Evolutionary conservation across 495 filamentous ascomycete species (phyloP).

Genomic region (Parathielavia hyrcaniae): DNA sequence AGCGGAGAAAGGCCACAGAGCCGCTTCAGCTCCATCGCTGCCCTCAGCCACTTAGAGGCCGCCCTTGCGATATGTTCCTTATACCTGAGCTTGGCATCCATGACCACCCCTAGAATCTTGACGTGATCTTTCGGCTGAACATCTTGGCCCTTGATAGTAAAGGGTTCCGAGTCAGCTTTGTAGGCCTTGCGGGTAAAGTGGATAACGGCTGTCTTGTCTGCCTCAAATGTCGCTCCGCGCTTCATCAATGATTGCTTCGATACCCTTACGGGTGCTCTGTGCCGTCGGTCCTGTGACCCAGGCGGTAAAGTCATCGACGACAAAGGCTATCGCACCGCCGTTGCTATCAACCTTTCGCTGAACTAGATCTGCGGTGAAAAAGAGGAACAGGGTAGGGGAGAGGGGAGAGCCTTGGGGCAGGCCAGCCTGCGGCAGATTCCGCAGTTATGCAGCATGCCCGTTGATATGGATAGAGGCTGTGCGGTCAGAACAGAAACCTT

Average conservation of each 20-base stretch:
- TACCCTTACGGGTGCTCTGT: neutral
- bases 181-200: neutral
- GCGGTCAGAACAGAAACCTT: too few species aligned
- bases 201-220: neutral
- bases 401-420: too few species aligned
- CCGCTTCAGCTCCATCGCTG: slow-evolving; percentile 31
- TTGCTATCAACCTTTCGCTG: slow-evolving; percentile 1
- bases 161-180: slow-evolving; percentile 1
- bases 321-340: slow-evolving; percentile 7
- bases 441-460: too few species aligned
- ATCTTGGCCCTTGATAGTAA: neutral
- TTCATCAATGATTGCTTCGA: neutral
- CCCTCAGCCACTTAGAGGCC: slow-evolving; percentile 30
- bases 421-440: too few species aligned
- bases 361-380: neutral
- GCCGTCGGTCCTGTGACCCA: neutral
- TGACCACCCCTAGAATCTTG: too few species aligned
- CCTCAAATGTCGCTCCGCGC: neutral
- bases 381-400: too few species aligned
- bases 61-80: slow-evolving; percentile 26
- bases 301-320: slow-evolving; percentile 8
- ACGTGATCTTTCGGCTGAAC: neutral
- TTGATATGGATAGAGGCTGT: too few species aligned
- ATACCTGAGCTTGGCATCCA: too few species aligned
- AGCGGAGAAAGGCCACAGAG: slow-evolving; percentile 28